Conservation (phyloP, 1,284 basidiomycete genomes). For the Cutaneotrichosporon cavernicola region DNA sequence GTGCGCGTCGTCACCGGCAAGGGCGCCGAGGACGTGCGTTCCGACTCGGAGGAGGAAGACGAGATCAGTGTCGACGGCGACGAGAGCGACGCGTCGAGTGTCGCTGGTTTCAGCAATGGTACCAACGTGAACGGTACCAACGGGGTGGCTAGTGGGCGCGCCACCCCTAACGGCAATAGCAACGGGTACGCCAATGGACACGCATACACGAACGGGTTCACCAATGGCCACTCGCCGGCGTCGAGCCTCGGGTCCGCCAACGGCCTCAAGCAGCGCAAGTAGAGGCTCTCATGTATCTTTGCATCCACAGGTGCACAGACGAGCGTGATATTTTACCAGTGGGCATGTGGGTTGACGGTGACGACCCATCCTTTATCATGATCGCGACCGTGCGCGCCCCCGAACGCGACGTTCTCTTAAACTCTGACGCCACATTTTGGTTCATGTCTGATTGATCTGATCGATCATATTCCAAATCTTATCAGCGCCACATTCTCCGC, state of each 20-base stretch:
- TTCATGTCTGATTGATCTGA: too few species aligned
- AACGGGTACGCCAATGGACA: constrained; percentile 18
- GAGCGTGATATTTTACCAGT: neutral
- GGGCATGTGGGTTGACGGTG: neutral
- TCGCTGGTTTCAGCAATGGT: constrained; percentile 2
- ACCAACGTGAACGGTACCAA: constrained; percentile 11
- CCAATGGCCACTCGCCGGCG: constrained; percentile 5
- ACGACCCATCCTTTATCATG: neutral
- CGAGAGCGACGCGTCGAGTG: constrained; percentile 4
- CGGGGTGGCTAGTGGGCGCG: neutral
- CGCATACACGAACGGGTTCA: neutral
- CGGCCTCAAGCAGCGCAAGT: constrained; percentile 12
- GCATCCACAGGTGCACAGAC: neutral
- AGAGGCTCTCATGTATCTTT: neutral
- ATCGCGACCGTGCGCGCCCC: too few species aligned
- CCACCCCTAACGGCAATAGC: constrained; percentile 2
- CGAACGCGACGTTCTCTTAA: too few species aligned
- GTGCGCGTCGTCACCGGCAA: constrained; percentile 73
- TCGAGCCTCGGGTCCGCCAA: neutral
- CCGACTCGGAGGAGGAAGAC: constrained; percentile 67
- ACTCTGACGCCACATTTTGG: too few species aligned
- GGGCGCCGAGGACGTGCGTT: constrained; percentile 79
- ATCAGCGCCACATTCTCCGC: neutral
- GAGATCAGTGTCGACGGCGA: constrained; percentile 15
- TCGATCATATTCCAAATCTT: too few species aligned